Base-by-base conservation (phyloP, 345 rosid genomes). In the Bruguiera parviflora region DNA sequence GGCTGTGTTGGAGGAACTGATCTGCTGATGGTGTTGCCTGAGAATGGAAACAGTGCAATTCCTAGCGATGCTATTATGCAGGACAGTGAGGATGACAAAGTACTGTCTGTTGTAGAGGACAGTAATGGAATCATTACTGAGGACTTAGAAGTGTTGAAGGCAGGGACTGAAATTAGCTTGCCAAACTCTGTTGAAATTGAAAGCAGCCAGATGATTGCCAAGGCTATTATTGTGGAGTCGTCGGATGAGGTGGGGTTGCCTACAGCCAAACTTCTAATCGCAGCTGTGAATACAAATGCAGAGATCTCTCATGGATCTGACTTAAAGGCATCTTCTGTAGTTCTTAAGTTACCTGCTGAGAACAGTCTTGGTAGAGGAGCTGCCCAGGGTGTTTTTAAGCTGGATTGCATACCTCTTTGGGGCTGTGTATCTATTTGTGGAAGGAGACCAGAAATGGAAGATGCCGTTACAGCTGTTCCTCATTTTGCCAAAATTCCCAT, bases 161-260 rank as follows among this genome's bases (percentile, higher is more conserved):
- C 84, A 47, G 81, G 72, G 73, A 79, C 89, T 28, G 82, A 80
- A 64, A 79, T 87, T 66, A 84, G 77, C 65, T 79, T 89, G 78
- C 85, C 82, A 19, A 81, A 84, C 63, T 67, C 69, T 18, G 66
- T 27, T 62, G 83, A 80, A 58, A 78, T 81, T 39, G 88, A 86
- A 73, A 77, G 67, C 66, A 80, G 84, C 32, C 74, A 84, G 51
- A 80, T 83, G 59, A 80, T 86, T 63, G 89, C 92, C 13, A 80
- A 83, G 63, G 90, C 95, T 37, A 84, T 88, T 61, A 85, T 90
- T 75, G 72, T 88, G 73, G 87, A 84, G 43, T 87, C 81, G 70
- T 76, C 89, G 18, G 74, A 79, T 70, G 77, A 82, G 71, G 87
- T 84, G 69, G 84, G 84, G 74, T 86, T 84, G 61, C 89, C 98